Evolutionary conservation across 1,284 basidiomycete genomes (phyloP), one percentile per base, ranked within the genome.

Genomic region (Ustilago xerochloae): DNA sequence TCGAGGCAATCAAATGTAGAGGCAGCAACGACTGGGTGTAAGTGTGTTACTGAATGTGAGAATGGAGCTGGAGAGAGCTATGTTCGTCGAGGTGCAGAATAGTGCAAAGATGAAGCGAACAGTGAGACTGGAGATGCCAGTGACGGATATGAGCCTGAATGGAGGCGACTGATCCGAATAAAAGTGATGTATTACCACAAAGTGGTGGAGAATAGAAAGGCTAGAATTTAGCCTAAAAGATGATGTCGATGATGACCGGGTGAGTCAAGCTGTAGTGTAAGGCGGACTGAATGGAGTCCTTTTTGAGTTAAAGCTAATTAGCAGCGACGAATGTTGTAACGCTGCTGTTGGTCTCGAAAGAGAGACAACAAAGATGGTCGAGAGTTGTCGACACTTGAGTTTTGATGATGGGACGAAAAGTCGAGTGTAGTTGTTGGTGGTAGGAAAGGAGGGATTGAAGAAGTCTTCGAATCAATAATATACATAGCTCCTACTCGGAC

Each of bases 321-420:
- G 16, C 13, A 33, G 22, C 32, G 16, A 39, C 20, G 39, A 26
- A 30, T 50, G 36, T 20, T 7, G 29, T 33, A 22, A 24, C 20
- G 20, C 26, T 38, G 36, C 18, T 1, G n/a, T 29, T 26, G 15
- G 33, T 24, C 35, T 51, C 35, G 24, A 35, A 26, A 12, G 36
- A 18, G 35, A 58, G 35, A 41, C 35, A 15, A 26, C 26, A 24
- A 18, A 18, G 4, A 18, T 51, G 26, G 62, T 65, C 66, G 56
- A 69, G 66, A 56, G 33, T 59, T 33, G 66, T 69, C 66, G 61
- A 63, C 61, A 49, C 29, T 63, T n/a, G 4, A 12, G 18, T 7
- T 22, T 35, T 18, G 13, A 18, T 10, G 38, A 43, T 20, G 32
- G 26, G 36, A 41, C 6, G 39, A 43, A 24, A 49, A 48, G 35